Conservation (phyloP, 2,329 filamentous ascomycete genomes). For the Aspergillus cejpii region DNA sequence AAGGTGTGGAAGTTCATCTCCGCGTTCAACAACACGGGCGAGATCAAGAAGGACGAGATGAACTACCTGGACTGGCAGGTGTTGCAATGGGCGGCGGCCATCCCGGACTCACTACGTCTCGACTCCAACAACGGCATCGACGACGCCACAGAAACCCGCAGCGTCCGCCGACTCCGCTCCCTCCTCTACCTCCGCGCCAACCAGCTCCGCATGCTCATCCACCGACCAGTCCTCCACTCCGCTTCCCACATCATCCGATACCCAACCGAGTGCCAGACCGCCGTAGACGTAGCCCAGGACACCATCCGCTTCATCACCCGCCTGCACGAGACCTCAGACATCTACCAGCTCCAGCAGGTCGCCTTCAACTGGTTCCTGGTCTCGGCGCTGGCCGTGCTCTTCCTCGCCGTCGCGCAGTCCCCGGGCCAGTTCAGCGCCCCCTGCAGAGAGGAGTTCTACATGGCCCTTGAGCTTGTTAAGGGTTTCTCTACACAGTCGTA, state of each 20-base stretch:
- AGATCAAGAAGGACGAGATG: slow-evolving; percentile 66
- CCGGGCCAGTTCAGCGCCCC: slow-evolving; percentile 52
- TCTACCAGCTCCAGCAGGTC: slow-evolving; percentile 57
- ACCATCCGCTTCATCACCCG: slow-evolving; percentile 55
- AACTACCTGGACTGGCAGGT: slow-evolving; percentile 75
- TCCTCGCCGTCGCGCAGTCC: slow-evolving; percentile 57
- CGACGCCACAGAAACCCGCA: slow-evolving; percentile 48
- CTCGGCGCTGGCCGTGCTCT: slow-evolving; percentile 56
- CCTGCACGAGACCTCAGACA: slow-evolving; percentile 55
- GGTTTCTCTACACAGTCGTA: slow-evolving; percentile 55
- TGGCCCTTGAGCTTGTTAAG: slow-evolving; percentile 57
- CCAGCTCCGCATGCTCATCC: slow-evolving; percentile 81
- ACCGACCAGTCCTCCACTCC: slow-evolving; percentile 75
- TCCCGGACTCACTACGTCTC: slow-evolving; percentile 58
- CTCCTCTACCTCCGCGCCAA: slow-evolving; percentile 83
- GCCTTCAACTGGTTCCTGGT: slow-evolving; percentile 62
- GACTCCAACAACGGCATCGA: slow-evolving; percentile 9
- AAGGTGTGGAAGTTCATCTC: slow-evolving; percentile 82
- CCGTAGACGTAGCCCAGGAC: slow-evolving; percentile 58
- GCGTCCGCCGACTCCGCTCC: slow-evolving; percentile 66
- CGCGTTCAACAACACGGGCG: slow-evolving; percentile 57
- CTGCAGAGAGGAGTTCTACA: slow-evolving; percentile 59
- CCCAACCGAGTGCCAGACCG: slow-evolving; percentile 61
- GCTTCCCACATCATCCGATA: slow-evolving; percentile 69
- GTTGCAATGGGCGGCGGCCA: slow-evolving; percentile 69